A percentile compares a stretch with the other conserved stretches of the same genome.
Conservation (phyloP, 2,329 filamentous ascomycete species). For the Alternaria viburni region DNA sequence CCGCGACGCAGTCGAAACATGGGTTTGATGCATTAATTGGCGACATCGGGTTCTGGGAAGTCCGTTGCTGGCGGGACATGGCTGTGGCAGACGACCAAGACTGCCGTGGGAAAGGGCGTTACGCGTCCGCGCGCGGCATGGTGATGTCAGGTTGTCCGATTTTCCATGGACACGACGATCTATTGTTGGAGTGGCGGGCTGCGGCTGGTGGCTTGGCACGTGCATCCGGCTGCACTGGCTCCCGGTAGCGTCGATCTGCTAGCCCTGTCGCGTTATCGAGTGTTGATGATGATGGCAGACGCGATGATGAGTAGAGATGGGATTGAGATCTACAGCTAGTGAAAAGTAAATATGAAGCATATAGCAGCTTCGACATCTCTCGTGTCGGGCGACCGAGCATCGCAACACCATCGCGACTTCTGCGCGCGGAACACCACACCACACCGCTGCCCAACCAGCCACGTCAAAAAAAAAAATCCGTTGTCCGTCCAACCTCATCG, state of each 20-base stretch:
- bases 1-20: constrained; percentile 39
- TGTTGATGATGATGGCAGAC: background rate
- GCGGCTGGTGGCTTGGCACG: constrained; percentile 2
- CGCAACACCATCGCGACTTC: background rate
- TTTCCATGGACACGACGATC: constrained; percentile 9
- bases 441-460: background rate
- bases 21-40: constrained; percentile 7
- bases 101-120: background rate
- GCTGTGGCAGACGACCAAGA: background rate
- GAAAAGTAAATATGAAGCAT: background rate
- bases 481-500: constrained; percentile 9
- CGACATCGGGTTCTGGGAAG: background rate
- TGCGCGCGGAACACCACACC: background rate
- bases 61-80: constrained; percentile 1
- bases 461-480: background rate
- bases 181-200: constrained; percentile 28
- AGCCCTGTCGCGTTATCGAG: background rate
- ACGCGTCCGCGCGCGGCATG: constrained; percentile 5
- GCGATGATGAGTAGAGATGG: background rate
- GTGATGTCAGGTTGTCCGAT: constrained; percentile 15
- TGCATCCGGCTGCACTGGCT: constrained; percentile 7
- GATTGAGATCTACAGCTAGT: constrained; percentile 1
- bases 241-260: constrained; percentile 13
- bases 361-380: background rate
- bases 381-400: background rate